Percentiles rank a stretch among this genome's conserved stretches.
phyloP scores from a whole-genome alignment of 1,284 basidiomycete genomes.

The Amylostereum areolatum region DNA sequence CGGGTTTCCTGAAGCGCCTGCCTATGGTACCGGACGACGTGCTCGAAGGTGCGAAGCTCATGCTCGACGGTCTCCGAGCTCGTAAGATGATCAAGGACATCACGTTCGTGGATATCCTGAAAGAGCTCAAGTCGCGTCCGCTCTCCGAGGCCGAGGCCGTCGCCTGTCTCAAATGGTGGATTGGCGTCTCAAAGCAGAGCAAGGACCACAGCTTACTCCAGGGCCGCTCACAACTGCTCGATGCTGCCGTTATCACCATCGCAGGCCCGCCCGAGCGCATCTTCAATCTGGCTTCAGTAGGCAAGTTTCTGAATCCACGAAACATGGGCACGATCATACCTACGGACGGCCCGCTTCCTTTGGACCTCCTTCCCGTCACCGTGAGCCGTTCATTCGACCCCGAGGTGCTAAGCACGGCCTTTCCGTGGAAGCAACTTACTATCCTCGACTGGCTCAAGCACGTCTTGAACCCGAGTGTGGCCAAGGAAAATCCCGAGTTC shows the following conservation, averaged over 20 bases:
- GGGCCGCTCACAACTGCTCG: conserved; percentile 58
- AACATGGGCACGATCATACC: conserved; percentile 62
- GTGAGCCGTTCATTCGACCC: conserved; percentile 63
- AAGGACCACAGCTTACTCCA: conserved; percentile 34
- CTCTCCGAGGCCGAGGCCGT: conserved; percentile 73
- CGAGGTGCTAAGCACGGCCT: conserved; percentile 49
- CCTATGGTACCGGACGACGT: conserved; percentile 72
- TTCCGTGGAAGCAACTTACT: conserved; percentile 82
- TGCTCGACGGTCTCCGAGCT: conserved; percentile 63
- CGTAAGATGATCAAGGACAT: conserved; percentile 78
- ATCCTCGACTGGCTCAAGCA: conserved; percentile 75
- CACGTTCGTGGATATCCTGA: conserved; percentile 81
- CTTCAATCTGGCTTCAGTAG: conserved; percentile 64
- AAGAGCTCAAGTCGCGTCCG: conserved; percentile 72
- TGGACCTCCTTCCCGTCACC: conserved; percentile 67
- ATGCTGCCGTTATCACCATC: conserved; percentile 59
- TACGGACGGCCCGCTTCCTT: conserved; percentile 77
- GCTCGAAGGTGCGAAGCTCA: conserved; percentile 54
- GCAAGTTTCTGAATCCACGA: conserved; percentile 71
- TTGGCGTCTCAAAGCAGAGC: conserved; percentile 52
- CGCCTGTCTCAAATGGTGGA: conserved; percentile 90
- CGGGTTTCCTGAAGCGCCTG: conserved; percentile 76
- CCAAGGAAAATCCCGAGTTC: conserved; percentile 41
- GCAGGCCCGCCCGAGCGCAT: conserved; percentile 44
- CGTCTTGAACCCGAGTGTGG: conserved; percentile 48